Evolutionary conservation across 2,329 filamentous ascomycete species (phyloP), one percentile per base, ranked within the genome.

Genomic region (Neopestalotiopsis sp.): DNA sequence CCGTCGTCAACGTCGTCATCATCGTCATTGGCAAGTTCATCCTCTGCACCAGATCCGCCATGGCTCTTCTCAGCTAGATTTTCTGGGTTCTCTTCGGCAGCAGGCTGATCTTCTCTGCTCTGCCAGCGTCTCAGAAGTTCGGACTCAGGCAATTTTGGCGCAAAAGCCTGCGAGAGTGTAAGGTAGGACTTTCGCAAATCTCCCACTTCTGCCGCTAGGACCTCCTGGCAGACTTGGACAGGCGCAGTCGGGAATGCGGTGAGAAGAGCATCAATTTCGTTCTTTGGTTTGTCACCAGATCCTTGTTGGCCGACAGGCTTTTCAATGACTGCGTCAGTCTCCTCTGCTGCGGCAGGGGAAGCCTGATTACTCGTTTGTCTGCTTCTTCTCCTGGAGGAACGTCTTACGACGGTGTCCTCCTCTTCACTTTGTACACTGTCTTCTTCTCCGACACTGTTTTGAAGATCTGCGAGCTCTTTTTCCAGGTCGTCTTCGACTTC

Each of bases 231-330:
- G 7, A 78, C 71, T 2, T 76, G 72, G 6, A 77, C 71, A 1
- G 81, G 74, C 9, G 79, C 81, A 6, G 75, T 73, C 2, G 85
- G 85, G 58, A 86, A 88, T 0, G 85, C 84, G 17, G 76, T 73
- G 58, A 77, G 80, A 2, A 86, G 72, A n/a, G 79, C 77, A 4
- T 75, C 74, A 28, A 79, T 74, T 38, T 79, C 79, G n/a, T 52
- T 17, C n/a, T 52, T 52, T n/a, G 45, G n/a, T 52, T 52, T 52
- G 14, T 17, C 5, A 9, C 45, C 45, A 52, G 45, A n/a, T n/a
- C 9, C 45, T n/a, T 4, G 17, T 20, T 52, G 17, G 9, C 45
- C 45, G 17, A 9, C 7, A 52, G 6, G 45, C 45, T 17, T n/a
- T 20, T n/a, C n/a, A 52, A 14, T 52, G n/a, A n/a, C n/a, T 9